Evolutionary conservation across 352 stramenopile species (phyloP), one percentile per base, ranked within the genome.

Genomic region (Salisapilia sapeloensis): DNA sequence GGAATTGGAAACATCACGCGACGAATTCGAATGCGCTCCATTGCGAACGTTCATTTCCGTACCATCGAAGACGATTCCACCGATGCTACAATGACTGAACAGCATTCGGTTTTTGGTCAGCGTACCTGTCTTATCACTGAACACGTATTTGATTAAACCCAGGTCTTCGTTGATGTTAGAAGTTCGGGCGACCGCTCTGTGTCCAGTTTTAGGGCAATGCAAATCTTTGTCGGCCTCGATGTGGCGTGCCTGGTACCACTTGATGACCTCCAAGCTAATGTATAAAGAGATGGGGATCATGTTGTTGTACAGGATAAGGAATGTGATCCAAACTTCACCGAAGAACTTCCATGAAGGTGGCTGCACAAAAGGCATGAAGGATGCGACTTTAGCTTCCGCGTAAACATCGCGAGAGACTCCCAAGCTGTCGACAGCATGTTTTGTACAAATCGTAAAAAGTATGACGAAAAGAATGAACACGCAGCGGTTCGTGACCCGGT

Each of bases 31-130:
- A 11, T 26, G 10, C 15, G 37, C 2, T 2, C 24, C 22, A 16
- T 44, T 15, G 16, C 54, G 47, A 24, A 83, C 44, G 12, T 56
- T 57, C 70, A 85, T 85, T 14, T 44, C 61, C 0, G 48, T 63
- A 3, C 65, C 65, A 23, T 91, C 86, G 33, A 92, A 97, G 28
- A 92, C 83, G 18, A 86, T 65, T 9, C 87, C 87, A 14, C 69
- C 77, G 18, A 97, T 89, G 22, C 70, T 85, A 43, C 87, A 95
- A 7, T 86, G 63, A 41, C 93, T 91, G 46, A 98, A 96, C 14
- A 97, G 59, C 95, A 99, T 99, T 35, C 98, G 79, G 46, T 99
- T 99, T 35, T 93, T 92, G 2, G 96, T 99, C 12, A 99, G 54
- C 3, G 96, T 99, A 6, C 96, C 96, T 1, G 95, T 99, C 52